A percentile compares a stretch with the other conserved stretches of the same genome.
These are phyloP conservation scores for Parascedosporium putredinis DNA, from an alignment of 2,329 filamentous ascomycete genomes.

Conservation along the genomic window DNA sequence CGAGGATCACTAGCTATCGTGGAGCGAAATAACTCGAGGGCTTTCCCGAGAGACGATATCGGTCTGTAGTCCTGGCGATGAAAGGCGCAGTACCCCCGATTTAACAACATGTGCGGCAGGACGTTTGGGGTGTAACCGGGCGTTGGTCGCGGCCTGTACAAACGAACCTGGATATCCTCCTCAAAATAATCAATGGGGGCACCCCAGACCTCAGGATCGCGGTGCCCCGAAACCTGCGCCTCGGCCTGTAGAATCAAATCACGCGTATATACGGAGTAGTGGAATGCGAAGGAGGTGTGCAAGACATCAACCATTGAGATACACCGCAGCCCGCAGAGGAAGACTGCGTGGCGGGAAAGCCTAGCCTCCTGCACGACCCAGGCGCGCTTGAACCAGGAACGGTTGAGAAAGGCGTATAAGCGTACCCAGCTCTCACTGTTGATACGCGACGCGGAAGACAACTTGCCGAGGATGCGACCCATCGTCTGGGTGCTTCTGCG, in stretches of 20 bases:
- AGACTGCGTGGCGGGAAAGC: too few species aligned
- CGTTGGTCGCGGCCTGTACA: neutral
- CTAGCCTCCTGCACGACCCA: neutral
- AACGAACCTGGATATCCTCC: neutral
- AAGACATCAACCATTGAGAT: too few species aligned
- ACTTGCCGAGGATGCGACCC: too few species aligned
- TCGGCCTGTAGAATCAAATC: neutral
- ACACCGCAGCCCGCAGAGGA: too few species aligned
- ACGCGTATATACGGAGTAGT: too few species aligned
- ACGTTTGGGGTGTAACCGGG: neutral
- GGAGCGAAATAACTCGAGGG: neutral
- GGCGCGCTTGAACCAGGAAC: neutral
- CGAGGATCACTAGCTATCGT: neutral
- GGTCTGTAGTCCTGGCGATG: neutral
- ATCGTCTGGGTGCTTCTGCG: neutral
- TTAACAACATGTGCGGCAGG: neutral
- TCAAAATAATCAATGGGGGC: neutral
- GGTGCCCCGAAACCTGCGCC: neutral
- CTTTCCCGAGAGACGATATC: neutral
- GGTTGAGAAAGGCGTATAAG: neutral
- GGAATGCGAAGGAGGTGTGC: too few species aligned
- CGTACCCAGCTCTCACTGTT: neutral
- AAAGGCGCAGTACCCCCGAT: too few species aligned
- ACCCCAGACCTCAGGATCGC: neutral
- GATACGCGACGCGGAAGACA: neutral